Evolutionary conservation across 345 rosid species (phyloP).

Genomic region (Salix purpurea): DNA sequence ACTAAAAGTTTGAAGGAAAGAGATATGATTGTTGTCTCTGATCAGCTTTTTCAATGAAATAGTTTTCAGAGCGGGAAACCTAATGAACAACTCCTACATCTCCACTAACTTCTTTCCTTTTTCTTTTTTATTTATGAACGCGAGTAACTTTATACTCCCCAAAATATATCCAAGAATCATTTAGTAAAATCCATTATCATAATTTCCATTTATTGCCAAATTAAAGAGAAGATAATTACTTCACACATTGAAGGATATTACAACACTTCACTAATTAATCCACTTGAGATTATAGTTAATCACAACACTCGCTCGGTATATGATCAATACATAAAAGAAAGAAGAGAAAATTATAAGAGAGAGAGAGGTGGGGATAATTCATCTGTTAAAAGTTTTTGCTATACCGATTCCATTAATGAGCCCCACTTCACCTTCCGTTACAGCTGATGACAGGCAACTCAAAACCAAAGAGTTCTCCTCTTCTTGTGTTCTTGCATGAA

Average conservation of each 20-base stretch:
- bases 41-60: conserved; percentile 31
- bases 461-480: conserved; percentile 45
- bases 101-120: neutral
- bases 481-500: conserved; percentile 36
- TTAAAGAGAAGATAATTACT: conserved; percentile 20
- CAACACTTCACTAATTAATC: conserved; percentile 3
- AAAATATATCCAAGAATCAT: neutral
- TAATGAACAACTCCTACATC: neutral
- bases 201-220: conserved; percentile 24
- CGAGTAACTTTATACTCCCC: neutral
- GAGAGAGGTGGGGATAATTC: neutral
- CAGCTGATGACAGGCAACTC: conserved; percentile 50
- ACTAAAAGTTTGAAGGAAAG: conserved; percentile 18
- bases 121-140: neutral
- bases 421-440: conserved; percentile 40
- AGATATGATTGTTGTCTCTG: conserved; percentile 18
- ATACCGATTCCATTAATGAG: conserved; percentile 2
- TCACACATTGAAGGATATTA: conserved; percentile 5
- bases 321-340: neutral
- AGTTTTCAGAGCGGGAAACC: conserved; percentile 18
- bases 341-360: neutral
- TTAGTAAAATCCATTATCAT: neutral
- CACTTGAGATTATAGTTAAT: conserved; percentile 1
- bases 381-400: conserved; percentile 9
- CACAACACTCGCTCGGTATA: conserved; percentile 19